Evolutionary conservation across 2,329 filamentous ascomycete genomes (phyloP).

Genomic region (Ophiostoma quercus): DNA sequence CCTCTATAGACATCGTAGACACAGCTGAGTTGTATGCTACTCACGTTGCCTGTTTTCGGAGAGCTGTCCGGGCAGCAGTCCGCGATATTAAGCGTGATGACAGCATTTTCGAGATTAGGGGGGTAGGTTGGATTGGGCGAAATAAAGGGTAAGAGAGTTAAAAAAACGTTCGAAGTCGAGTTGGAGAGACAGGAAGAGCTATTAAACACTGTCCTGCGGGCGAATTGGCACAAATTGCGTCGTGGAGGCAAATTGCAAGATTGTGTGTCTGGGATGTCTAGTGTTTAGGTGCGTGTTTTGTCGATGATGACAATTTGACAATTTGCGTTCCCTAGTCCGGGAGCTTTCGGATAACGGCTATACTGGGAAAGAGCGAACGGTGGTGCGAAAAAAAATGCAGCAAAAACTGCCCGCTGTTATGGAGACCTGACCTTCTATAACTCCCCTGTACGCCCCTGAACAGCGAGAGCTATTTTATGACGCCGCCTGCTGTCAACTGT

Average conservation of each 20-base stretch:
- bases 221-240: conserved; percentile 20
- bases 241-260: conserved; percentile 18
- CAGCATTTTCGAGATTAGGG: conserved; percentile 44
- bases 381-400: conserved; percentile 19
- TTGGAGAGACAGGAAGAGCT: neutral
- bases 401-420: neutral
- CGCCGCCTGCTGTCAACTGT: neutral
- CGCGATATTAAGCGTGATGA: conserved; percentile 57
- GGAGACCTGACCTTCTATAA: conserved; percentile 5
- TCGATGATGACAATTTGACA: conserved; percentile 18
- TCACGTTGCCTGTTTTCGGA: conserved; percentile 37
- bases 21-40: neutral
- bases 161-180: neutral
- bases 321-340: conserved; percentile 19
- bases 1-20: neutral
- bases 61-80: conserved; percentile 52
- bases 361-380: conserved; percentile 15
- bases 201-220: conserved; percentile 12
- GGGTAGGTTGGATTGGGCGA: neutral
- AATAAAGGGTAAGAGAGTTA: neutral
- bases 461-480: conserved; percentile 18
- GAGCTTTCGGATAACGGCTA: conserved; percentile 27
- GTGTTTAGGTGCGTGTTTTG: conserved; percentile 15
- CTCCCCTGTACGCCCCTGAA: neutral
- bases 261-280: conserved; percentile 10